These are phyloP conservation scores for Withania somnifera DNA, from an alignment of 305 asterid species.

Conservation along the genomic window DNA sequence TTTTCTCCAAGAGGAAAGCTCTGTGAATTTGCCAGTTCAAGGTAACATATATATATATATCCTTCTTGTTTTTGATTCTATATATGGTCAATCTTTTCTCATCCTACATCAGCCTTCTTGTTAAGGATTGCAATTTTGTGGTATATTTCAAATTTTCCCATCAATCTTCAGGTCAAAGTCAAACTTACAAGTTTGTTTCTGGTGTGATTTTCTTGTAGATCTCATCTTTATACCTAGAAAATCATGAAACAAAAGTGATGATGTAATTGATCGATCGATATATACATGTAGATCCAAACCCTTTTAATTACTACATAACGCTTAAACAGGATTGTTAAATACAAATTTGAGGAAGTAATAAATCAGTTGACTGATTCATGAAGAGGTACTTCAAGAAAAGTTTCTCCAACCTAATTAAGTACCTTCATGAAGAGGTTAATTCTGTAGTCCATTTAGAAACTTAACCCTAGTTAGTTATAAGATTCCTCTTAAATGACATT, in stretches of 20 bases:
- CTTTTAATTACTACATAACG: not conserved
- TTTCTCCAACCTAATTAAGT: not conserved
- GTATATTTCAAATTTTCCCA: not conserved
- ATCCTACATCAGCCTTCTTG: not conserved
- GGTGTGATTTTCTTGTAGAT: not conserved
- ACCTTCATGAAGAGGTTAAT: not conserved
- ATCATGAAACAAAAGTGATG: not conserved
- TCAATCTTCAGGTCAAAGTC: not conserved
- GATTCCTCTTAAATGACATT: not conserved
- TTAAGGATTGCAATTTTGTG: too few species aligned
- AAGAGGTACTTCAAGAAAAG: not conserved
- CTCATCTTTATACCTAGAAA: conserved; percentile 1
- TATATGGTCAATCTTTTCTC: too few species aligned
- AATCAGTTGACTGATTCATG: not conserved
- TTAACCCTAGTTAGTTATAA: not conserved
- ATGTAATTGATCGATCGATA: not conserved
- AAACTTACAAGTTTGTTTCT: not conserved
- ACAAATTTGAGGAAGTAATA: not conserved
- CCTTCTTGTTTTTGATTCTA: not conserved
- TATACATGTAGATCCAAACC: not conserved
- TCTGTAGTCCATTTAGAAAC: not conserved
- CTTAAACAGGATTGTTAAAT: not conserved
- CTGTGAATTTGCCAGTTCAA: conserved; percentile 69
- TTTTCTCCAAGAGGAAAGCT: conserved; percentile 81
- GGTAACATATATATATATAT: conserved; percentile 21